A percentile compares a stretch with the other conserved stretches of the same genome.
Conservation (phyloP, 805 yeast species). For the Kuraishia molischiana region DNA sequence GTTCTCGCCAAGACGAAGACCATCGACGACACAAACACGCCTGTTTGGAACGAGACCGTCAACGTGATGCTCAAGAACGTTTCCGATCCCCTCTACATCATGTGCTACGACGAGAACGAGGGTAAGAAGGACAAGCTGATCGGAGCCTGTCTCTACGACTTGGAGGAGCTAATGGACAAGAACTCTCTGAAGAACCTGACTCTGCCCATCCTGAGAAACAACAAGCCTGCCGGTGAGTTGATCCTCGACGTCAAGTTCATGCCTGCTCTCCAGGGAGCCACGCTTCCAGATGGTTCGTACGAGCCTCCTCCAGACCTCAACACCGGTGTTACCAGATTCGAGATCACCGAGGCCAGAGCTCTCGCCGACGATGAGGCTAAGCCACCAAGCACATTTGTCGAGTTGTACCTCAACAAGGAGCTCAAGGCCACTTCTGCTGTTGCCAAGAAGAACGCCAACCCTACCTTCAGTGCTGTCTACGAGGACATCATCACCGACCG, state of each 20-base stretch:
- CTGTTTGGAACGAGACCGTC: constrained; percentile 78
- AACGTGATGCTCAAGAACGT: constrained; percentile 63
- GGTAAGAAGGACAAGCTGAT: constrained; percentile 66
- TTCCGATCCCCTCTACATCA: constrained; percentile 72
- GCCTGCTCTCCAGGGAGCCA: constrained; percentile 58
- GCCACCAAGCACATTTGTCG: constrained; percentile 58
- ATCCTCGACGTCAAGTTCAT: constrained; percentile 61
- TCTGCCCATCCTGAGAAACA: constrained; percentile 65
- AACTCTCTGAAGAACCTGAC: constrained; percentile 37
- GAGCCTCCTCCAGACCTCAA: constrained; percentile 87
- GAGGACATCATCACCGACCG: constrained; percentile 63
- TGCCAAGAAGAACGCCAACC: constrained; percentile 51
- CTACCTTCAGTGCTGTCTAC: constrained; percentile 51
- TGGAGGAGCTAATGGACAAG: constrained; percentile 52
- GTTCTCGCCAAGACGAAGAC: constrained; percentile 62
- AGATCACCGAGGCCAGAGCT: constrained; percentile 54
- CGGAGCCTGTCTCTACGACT: constrained; percentile 68
- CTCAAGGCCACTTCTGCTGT: constrained; percentile 46
- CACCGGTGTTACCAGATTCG: constrained; percentile 80
- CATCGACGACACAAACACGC: constrained; percentile 56
- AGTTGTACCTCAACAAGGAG: constrained; percentile 57
- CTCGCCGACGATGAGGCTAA: constrained; percentile 28
- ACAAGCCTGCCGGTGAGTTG: constrained; percentile 73
- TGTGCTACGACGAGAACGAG: constrained; percentile 69
- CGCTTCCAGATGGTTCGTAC: constrained; percentile 70